Base-by-base conservation (phyloP, 2,329 filamentous ascomycete species). In the Cladosporium sp. region DNA sequence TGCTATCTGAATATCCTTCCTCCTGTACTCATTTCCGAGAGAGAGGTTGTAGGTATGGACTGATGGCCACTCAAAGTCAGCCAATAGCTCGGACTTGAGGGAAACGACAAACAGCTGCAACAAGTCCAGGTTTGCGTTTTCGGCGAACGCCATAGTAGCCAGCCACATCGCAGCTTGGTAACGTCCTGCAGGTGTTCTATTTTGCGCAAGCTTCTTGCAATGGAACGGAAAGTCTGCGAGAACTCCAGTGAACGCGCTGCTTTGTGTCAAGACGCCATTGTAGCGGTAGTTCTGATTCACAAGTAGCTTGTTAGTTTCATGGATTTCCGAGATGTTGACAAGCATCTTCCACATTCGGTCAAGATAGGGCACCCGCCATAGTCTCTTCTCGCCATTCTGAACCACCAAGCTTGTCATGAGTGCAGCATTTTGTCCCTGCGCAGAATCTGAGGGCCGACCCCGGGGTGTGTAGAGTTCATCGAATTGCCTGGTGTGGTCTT, bases 121-220 rank as follows among this genome's bases (percentile, higher is more conserved):
- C 0, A 75, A 39, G 1, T 61, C 56, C 59, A 76, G 69, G n/a
- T 76, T 61, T 1, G 64, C 61, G 22, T 65, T 55, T 0, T 60
- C 20, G 0, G 65, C 58, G 52, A 74, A 81, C 0, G 72, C 67
- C n/a, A 81, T 59, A 0, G 69, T 56, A 1, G 68, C 70, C 3
- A 63, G 48, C 62, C 61, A 63, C 9, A 58, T 54, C 30, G 54
- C 52, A 11, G 61, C 27, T 3, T 39, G 38, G 40, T 55, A 59
- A n/a, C 38, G 15, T 2, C 42, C 27, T 17, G 24, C 4, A 2
- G 8, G 37, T 12, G 11, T 17, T 3, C 15, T 2, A 6, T 5
- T 7, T 9, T 19, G 9, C 5, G 12, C 15, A 6, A 49, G 38
- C n/a, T 34, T 49, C 2, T 9, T 12, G 2, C 20, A 13, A 17